Percentiles rank a stretch among this genome's conserved stretches.
Evolutionary conservation across 805 yeast genomes (phyloP).

Genomic region (Zygotorulaspora chibaensis): DNA sequence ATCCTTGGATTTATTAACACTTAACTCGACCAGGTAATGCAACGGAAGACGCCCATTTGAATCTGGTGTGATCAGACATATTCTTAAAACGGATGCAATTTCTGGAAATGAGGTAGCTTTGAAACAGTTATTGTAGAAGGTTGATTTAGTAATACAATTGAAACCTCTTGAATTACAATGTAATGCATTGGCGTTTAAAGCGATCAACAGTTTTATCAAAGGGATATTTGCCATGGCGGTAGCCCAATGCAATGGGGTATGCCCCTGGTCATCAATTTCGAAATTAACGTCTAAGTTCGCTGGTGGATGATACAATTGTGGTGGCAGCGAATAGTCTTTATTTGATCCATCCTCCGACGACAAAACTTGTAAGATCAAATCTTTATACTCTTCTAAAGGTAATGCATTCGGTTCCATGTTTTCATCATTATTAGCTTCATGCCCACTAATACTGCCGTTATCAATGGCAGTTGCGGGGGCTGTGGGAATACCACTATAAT

Average conservation of each 20-base stretch:
- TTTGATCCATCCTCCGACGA: conserved; percentile 32
- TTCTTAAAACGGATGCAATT: conserved; percentile 56
- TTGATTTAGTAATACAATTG: conserved; percentile 64
- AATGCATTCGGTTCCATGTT: conserved; percentile 8
- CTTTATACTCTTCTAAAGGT: conserved; percentile 28
- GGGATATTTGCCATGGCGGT: conserved; percentile 69
- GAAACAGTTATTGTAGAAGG: conserved; percentile 68
- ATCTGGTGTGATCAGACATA: conserved; percentile 69
- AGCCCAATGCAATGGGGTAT: conserved; percentile 83
- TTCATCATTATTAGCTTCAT: neutral
- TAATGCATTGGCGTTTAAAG: conserved; percentile 59
- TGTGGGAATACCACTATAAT: conserved; percentile 14
- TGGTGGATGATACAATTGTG: conserved; percentile 52
- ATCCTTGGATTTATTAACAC: conserved; percentile 45
- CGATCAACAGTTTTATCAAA: conserved; percentile 50
- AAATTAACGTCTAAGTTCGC: conserved; percentile 59
- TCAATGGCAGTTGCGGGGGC: conserved; percentile 14
- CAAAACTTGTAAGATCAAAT: conserved; percentile 29
- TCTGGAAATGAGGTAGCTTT: conserved; percentile 57
- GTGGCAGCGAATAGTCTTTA: conserved; percentile 28
- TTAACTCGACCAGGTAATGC: conserved; percentile 59
- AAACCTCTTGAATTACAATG: conserved; percentile 53
- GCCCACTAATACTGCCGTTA: conserved; percentile 3
- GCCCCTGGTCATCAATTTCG: conserved; percentile 74
- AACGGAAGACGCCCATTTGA: conserved; percentile 66